Evolutionary conservation across 805 yeast genomes (phyloP).

Genomic region (Dipodascus geniculatus): DNA sequence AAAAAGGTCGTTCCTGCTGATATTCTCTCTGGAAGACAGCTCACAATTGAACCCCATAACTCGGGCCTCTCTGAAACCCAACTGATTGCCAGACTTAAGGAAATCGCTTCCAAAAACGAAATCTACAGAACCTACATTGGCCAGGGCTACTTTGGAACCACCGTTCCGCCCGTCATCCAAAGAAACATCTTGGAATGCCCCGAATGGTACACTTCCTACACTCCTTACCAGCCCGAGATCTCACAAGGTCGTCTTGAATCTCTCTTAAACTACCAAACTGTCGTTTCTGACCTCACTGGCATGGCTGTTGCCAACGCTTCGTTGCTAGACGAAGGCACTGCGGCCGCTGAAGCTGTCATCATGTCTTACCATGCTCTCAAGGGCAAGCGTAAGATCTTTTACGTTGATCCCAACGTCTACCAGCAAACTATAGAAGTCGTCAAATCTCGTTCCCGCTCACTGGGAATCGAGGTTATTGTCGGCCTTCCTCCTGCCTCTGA

Average conservation of each 20-base stretch:
- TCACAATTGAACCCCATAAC: conserved; percentile 48
- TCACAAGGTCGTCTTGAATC: conserved; percentile 94
- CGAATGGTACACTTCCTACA: conserved; percentile 97
- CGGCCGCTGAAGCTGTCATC: conserved; percentile 95
- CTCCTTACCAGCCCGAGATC: conserved; percentile 97
- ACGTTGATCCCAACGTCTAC: conserved; percentile 66
- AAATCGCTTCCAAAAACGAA: conserved; percentile 65
- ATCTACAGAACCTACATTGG: conserved; percentile 73
- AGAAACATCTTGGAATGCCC: conserved; percentile 88
- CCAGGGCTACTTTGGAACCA: conserved; percentile 87
- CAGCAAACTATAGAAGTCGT: conserved; percentile 80
- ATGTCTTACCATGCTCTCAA: conserved; percentile 56
- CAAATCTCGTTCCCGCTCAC: conserved; percentile 63
- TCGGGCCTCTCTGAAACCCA: conserved; percentile 74
- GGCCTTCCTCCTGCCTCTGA: conserved; percentile 38
- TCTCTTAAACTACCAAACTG: conserved; percentile 84
- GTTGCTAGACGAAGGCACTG: conserved; percentile 89
- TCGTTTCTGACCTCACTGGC: conserved; percentile 83
- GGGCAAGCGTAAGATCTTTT: conserved; percentile 56
- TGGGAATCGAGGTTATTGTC: conserved; percentile 52
- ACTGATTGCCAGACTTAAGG: conserved; percentile 55
- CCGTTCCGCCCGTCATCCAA: conserved; percentile 83
- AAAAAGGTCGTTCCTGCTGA: conserved; percentile 64
- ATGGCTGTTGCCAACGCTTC: conserved; percentile 93
- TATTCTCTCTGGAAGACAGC: conserved; percentile 55